Percentiles rank a stretch among this genome's conserved stretches.
These are phyloP conservation scores for Podaxis sp. DNA, from an alignment of 768 basidiomycete species.

Conservation along the genomic window DNA sequence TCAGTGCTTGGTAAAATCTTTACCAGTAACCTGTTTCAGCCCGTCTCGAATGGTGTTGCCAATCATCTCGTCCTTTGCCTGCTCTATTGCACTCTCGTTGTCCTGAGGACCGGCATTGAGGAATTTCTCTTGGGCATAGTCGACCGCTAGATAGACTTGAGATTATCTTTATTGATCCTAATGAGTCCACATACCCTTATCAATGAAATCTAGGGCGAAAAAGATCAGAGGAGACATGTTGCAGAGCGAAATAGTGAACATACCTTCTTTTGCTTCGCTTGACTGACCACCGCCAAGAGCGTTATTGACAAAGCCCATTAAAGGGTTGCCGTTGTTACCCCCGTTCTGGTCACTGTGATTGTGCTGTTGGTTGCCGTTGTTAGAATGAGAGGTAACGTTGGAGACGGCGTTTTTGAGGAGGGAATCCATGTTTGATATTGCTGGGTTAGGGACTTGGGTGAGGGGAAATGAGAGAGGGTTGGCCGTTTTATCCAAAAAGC, in stretches of 20 bases:
- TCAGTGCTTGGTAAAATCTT: constrained; percentile 20
- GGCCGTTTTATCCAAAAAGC: too few relatives aligned
- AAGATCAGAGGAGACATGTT: background rate
- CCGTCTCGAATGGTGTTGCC: constrained; percentile 30
- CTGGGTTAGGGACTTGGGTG: too few relatives aligned
- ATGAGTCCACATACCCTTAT: constrained; percentile 23
- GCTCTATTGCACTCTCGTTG: constrained; percentile 37
- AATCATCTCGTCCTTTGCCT: constrained; percentile 39
- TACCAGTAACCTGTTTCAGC: constrained; percentile 32
- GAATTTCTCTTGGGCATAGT: constrained; percentile 34
- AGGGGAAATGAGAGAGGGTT: too few relatives aligned
- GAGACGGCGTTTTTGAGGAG: too few relatives aligned
- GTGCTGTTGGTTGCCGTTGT: too few relatives aligned
- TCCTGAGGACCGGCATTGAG: constrained; percentile 30
- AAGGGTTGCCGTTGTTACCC: too few relatives aligned
- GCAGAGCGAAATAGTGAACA: background rate
- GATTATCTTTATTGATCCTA: background rate
- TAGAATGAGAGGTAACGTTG: too few relatives aligned
- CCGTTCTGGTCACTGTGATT: too few relatives aligned
- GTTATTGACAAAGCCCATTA: constrained; percentile 25
- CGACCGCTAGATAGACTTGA: constrained; percentile 23
- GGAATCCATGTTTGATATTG: too few relatives aligned
- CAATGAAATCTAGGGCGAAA: constrained; percentile 30
- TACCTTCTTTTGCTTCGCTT: constrained; percentile 32
- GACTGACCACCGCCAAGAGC: constrained; percentile 25